Evolutionary conservation across 78 protist genomes (phyloP).

Genomic region (Dictyostelium firmibasis): DNA sequence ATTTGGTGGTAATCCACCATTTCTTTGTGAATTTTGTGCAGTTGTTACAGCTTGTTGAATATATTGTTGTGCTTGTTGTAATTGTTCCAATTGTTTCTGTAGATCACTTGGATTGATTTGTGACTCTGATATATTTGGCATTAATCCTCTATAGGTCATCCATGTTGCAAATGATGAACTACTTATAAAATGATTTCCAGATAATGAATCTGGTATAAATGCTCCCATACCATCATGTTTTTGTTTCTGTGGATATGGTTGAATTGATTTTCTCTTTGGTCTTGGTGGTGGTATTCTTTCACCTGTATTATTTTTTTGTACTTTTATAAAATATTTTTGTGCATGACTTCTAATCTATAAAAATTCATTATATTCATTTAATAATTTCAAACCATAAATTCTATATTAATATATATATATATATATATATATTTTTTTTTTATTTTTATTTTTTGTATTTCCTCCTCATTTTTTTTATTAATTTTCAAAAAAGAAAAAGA

Average conservation of each 20-base stretch:
- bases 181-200: conserved; percentile 47
- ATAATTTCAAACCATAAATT: background rate
- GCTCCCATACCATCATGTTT: conserved; percentile 26
- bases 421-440: background rate
- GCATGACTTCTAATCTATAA: conserved; percentile 86
- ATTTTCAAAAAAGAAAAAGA: background rate
- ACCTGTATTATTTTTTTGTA: conserved; percentile 80
- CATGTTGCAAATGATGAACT: conserved; percentile 39
- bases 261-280: conserved; percentile 80
- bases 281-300: conserved; percentile 84
- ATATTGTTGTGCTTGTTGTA: conserved; percentile 81
- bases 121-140: conserved; percentile 29
- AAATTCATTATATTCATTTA: no score
- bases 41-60: conserved; percentile 65
- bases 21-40: conserved; percentile 29
- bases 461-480: background rate
- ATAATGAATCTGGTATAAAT: conserved; percentile 42
- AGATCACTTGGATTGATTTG: conserved; percentile 20
- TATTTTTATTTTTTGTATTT: no score
- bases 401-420: background rate
- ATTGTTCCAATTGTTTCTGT: conserved; percentile 71
- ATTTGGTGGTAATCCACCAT: background rate
- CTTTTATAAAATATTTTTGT: conserved; percentile 84
- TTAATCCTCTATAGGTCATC: conserved; percentile 60
- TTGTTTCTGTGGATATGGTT: conserved; percentile 77